Percentiles rank a stretch among this genome's conserved stretches.
Evolutionary conservation across 345 rosid genomes (phyloP).

Genomic region (Populus deltoides): DNA sequence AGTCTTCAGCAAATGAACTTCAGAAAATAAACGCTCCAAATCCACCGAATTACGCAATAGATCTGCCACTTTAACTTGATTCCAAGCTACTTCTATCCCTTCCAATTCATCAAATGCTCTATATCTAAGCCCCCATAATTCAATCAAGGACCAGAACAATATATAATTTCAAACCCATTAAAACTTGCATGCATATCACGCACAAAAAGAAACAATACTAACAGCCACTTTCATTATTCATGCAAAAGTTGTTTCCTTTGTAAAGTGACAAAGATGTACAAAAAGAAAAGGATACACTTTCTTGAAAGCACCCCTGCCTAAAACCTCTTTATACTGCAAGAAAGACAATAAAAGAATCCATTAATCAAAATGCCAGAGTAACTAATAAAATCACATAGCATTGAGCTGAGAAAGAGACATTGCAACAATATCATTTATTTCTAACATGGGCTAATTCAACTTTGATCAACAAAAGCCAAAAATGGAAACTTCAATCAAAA

Average conservation of each 20-base stretch:
- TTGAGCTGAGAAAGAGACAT: neutral
- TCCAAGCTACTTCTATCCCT: slow-evolving; percentile 42
- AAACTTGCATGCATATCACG: neutral
- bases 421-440: neutral
- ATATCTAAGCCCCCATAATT: slow-evolving; percentile 20
- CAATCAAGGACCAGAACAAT: slow-evolving; percentile 46
- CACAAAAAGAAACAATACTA: neutral
- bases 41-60: slow-evolving; percentile 19
- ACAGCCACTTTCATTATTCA: neutral
- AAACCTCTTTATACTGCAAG: slow-evolving; percentile 35
- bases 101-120: slow-evolving; percentile 33
- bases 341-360: neutral
- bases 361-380: neutral
- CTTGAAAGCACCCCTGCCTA: slow-evolving; percentile 35
- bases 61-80: slow-evolving; percentile 31
- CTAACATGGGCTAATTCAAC: neutral
- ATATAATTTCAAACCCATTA: neutral
- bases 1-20: slow-evolving; percentile 32
- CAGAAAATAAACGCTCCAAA: slow-evolving; percentile 27
- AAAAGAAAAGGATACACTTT: slow-evolving; percentile 34
- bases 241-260: neutral
- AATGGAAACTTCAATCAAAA: neutral
- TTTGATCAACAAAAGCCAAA: neutral
- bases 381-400: neutral
- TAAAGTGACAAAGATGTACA: neutral